A percentile compares a stretch with the other conserved stretches of the same genome.
Conservation (phyloP, 345 rosid species). For the Balakata baccata region DNA sequence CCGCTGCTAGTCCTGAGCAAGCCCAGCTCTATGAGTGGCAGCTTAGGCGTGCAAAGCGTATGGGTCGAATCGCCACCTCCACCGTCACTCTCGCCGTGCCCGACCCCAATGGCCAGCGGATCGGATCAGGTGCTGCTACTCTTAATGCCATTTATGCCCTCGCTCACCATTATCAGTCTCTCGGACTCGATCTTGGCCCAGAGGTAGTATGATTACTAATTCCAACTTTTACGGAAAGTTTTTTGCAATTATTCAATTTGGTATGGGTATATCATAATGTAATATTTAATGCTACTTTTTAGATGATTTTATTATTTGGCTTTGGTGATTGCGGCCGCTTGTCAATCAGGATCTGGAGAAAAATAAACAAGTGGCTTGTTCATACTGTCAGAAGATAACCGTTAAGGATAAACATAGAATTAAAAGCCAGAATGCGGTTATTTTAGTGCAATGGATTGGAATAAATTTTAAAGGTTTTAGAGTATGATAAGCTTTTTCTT, state of each 20-base stretch:
- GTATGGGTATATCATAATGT: neutral
- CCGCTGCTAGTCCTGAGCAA: slow-evolving; percentile 97
- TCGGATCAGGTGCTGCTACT: slow-evolving; percentile 96
- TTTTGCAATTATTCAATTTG: neutral
- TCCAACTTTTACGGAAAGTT: neutral
- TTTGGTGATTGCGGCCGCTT: neutral
- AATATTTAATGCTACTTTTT: neutral
- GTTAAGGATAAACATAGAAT: neutral
- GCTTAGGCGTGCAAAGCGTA: slow-evolving; percentile 73
- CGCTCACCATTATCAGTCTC: slow-evolving; percentile 43
- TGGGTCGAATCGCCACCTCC: slow-evolving; percentile 74
- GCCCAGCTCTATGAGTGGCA: slow-evolving; percentile 91
- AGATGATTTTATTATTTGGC: neutral
- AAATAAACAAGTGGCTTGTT: no score
- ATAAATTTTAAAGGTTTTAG: neutral
- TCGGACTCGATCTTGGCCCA: slow-evolving; percentile 27
- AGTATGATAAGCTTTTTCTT: neutral
- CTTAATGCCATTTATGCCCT: slow-evolving; percentile 83
- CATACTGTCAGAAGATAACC: no score
- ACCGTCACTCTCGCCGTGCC: slow-evolving; percentile 88
- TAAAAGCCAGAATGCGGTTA: neutral
- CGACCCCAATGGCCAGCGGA: slow-evolving; percentile 85
- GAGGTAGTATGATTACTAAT: slow-evolving; percentile 28
- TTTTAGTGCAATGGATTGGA: neutral
- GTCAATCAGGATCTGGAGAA: neutral